phyloP scores from a whole-genome alignment of 257 asterid species.

The Eucommia ulmoides region DNA sequence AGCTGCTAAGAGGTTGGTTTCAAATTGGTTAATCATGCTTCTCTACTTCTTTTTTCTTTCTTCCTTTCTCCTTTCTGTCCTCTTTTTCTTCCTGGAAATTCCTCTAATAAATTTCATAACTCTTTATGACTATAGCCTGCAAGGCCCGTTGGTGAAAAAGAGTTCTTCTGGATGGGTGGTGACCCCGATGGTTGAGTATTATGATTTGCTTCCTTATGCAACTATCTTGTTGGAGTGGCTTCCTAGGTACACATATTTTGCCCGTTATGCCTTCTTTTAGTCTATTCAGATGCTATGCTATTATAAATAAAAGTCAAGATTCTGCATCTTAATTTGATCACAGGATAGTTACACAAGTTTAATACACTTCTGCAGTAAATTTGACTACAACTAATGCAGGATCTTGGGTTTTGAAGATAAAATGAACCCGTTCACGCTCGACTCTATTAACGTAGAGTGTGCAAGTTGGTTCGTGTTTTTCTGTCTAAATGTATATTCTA shows the following conservation, averaged over 20 bases:
- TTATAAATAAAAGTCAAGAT: too few relatives aligned
- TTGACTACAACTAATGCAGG: too few relatives aligned
- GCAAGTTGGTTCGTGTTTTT: too few relatives aligned
- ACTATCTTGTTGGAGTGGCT: constrained; percentile 37
- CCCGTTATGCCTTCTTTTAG: too few relatives aligned
- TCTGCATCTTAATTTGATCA: too few relatives aligned
- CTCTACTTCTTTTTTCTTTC: not conserved
- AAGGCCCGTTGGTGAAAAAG: constrained; percentile 42
- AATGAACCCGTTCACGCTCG: too few relatives aligned
- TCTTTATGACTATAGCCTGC: constrained; percentile 25
- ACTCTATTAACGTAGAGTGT: too few relatives aligned
- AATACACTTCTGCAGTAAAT: too few relatives aligned
- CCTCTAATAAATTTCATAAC: not conserved
- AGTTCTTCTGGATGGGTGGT: constrained; percentile 23
- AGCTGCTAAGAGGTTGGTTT: constrained; percentile 44
- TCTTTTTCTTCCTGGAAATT: not conserved
- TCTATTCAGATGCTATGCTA: too few relatives aligned
- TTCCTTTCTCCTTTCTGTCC: not conserved
- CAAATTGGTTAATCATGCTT: not conserved
- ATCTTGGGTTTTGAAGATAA: too few relatives aligned
- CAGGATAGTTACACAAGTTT: too few relatives aligned
- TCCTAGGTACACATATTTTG: constrained; percentile 44
- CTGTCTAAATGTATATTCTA: too few relatives aligned
- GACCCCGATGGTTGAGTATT: constrained; percentile 27
- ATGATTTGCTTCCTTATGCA: constrained; percentile 55